phyloP scores from a whole-genome alignment of 768 basidiomycete species.

The Fibroporia radiculosa region DNA sequence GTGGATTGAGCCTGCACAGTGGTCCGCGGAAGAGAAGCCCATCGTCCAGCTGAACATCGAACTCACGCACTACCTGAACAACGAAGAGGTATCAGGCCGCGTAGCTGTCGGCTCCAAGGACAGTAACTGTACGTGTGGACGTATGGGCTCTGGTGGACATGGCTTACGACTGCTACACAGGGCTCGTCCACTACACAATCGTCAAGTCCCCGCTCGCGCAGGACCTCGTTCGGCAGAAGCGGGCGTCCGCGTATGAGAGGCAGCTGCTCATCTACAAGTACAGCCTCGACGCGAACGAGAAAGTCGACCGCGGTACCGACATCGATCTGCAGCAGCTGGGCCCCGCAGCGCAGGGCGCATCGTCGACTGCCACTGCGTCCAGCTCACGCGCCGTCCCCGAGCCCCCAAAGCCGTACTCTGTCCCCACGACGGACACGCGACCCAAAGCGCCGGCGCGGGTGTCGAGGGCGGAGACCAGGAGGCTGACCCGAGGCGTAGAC shows the following conservation, averaged over 20 bases:
- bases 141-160: background rate
- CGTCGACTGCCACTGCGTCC: background rate
- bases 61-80: slow-evolving; percentile 37
- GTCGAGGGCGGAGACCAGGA: no score
- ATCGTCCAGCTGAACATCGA: slow-evolving; percentile 54
- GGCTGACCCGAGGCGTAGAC: no score
- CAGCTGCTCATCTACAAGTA: slow-evolving; percentile 8
- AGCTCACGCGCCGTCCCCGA: no score
- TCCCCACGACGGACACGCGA: no score
- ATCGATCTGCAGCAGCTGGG: background rate
- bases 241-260: slow-evolving; percentile 7
- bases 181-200: slow-evolving; percentile 11
- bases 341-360: background rate
- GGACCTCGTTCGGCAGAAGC: slow-evolving; percentile 7
- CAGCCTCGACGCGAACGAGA: background rate
- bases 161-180: background rate
- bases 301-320: background rate
- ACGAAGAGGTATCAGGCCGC: slow-evolving; percentile 26
- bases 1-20: slow-evolving; percentile 58
- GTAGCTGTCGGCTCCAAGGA: slow-evolving; percentile 6
- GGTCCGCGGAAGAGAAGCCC: slow-evolving; percentile 36
- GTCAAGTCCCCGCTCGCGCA: slow-evolving; percentile 1
- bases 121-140: slow-evolving; percentile 7
- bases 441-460: no score
- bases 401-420: no score